These are phyloP conservation scores for Vaccinium macrocarpon DNA, from an alignment of 148 eudicot species.

Conservation along the genomic window DNA sequence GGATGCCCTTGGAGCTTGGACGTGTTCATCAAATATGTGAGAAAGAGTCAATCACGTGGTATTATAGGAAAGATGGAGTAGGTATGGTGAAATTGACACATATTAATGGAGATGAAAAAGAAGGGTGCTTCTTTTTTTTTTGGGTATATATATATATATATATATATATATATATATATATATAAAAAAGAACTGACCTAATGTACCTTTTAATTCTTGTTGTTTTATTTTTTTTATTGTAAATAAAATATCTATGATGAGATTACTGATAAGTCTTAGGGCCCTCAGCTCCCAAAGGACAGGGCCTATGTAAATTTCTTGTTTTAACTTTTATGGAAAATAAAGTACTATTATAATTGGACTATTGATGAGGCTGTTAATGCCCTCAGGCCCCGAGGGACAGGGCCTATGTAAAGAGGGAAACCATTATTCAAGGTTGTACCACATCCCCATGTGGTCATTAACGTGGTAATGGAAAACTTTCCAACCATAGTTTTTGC, in stretches of 20 bases:
- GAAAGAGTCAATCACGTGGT: background rate
- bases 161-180: too few relatives aligned
- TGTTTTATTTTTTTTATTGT: too few relatives aligned
- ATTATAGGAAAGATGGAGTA: background rate
- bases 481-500: background rate
- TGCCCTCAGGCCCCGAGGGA: background rate
- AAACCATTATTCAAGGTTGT: background rate
- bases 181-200: background rate
- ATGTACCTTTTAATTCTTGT: background rate
- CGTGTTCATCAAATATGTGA: background rate
- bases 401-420: background rate
- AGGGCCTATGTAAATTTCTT: too few relatives aligned
- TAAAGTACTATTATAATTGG: background rate
- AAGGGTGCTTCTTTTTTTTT: background rate
- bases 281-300: too few relatives aligned
- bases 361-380: background rate
- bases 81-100: conserved; percentile 2
- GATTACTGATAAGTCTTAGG: too few relatives aligned
- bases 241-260: too few relatives aligned
- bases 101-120: background rate
- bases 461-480: background rate
- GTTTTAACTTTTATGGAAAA: background rate
- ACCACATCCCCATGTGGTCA: background rate
- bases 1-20: background rate
- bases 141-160: too few relatives aligned